Percentiles rank a stretch among this genome's conserved stretches.
These are phyloP conservation scores for Lathyrus sativus DNA, from an alignment of 306 rosid genomes.

Conservation along the genomic window DNA sequence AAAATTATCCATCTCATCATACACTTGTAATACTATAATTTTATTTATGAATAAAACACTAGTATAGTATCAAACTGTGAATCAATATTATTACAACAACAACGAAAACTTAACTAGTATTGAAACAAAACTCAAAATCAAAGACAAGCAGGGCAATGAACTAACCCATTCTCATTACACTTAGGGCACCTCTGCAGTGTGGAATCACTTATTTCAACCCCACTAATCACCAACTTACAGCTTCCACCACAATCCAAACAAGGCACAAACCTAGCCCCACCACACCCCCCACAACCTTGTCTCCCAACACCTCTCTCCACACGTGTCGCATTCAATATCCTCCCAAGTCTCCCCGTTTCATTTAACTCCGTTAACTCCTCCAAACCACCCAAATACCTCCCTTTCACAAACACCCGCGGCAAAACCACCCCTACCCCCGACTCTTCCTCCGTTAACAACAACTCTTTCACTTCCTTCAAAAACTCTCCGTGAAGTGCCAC, in stretches of 20 bases:
- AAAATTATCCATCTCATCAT: background rate
- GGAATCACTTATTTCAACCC: constrained; percentile 19
- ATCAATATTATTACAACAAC: background rate
- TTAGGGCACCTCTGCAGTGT: constrained; percentile 41
- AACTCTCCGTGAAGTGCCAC: constrained; percentile 80
- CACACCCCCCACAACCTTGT: constrained; percentile 70
- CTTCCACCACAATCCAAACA: constrained; percentile 82
- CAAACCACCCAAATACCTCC: constrained; percentile 80
- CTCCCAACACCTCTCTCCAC: constrained; percentile 76
- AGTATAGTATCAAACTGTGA: background rate
- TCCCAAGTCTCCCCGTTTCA: constrained; percentile 62
- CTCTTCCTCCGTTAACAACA: constrained; percentile 19
- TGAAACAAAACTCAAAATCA: background rate
- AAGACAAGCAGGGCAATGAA: constrained; percentile 64
- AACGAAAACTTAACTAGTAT: background rate
- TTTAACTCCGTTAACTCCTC: constrained; percentile 61
- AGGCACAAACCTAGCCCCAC: constrained; percentile 87
- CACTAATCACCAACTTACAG: constrained; percentile 49
- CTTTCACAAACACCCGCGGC: constrained; percentile 82
- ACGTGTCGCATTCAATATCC: constrained; percentile 53
- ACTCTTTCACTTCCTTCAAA: constrained; percentile 59
- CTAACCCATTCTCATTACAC: constrained; percentile 86
- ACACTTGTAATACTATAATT: background rate
- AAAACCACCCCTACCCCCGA: constrained; percentile 29
- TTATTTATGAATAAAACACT: constrained; percentile 1